These are phyloP conservation scores for Candida peoriensis DNA, from an alignment of 805 yeast species.

Conservation along the genomic window DNA sequence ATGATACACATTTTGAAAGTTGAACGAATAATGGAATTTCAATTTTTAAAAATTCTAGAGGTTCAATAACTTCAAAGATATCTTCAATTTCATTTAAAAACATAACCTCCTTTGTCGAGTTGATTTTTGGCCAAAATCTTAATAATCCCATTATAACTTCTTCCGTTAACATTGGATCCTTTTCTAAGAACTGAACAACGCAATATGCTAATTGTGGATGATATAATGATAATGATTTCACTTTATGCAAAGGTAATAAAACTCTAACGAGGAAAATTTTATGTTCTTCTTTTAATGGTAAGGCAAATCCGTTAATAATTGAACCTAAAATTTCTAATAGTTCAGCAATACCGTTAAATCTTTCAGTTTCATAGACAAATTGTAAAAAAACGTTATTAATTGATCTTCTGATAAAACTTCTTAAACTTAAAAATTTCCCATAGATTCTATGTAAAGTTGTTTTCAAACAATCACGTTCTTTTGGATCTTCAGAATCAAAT, in stretches of 20 bases:
- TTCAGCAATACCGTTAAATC: constrained; percentile 95
- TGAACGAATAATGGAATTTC: constrained; percentile 93
- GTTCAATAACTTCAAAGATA: constrained; percentile 93
- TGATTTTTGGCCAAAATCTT: constrained; percentile 95
- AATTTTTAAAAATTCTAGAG: constrained; percentile 83
- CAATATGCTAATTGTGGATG: constrained; percentile 98
- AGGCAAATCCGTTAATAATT: constrained; percentile 95
- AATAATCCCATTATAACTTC: constrained; percentile 94
- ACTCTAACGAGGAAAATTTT: constrained; percentile 84
- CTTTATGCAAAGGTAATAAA: constrained; percentile 88
- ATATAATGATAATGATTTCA: constrained; percentile 78
- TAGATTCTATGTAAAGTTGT: constrained; percentile 94
- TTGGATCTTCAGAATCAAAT: constrained; percentile 93
- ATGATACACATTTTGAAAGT: constrained; percentile 85
- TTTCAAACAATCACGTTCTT: constrained; percentile 92
- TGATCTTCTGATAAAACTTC: constrained; percentile 87
- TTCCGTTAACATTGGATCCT: constrained; percentile 87
- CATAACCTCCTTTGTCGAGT: constrained; percentile 93
- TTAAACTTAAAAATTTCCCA: constrained; percentile 85
- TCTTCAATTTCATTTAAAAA: constrained; percentile 95
- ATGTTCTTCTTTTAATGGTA: constrained; percentile 96
- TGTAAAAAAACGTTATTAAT: constrained; percentile 90
- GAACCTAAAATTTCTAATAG: constrained; percentile 91
- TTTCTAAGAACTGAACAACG: constrained; percentile 92
- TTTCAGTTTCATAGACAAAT: constrained; percentile 90